Evolutionary conservation across 176 grass and related monocot species (phyloP), one percentile per base, ranked within the genome.

Genomic region (Oryza glaberrima): DNA sequence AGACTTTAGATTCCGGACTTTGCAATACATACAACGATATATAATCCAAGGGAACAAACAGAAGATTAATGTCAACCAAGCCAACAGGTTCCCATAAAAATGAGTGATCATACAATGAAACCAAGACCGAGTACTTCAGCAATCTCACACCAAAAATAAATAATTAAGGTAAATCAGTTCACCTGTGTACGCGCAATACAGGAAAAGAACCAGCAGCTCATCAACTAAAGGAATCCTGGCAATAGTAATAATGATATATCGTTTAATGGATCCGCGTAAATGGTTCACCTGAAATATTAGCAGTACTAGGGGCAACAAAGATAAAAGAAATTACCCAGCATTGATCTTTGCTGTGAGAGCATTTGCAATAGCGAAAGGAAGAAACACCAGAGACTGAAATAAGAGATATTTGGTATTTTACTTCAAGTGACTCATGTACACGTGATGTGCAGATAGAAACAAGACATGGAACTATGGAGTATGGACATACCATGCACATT

Each of bases 351-450:
- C 91, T 51, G 88, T 94, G 36, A 99, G 89, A 87, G 93, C 93
- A 94, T 99, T 99, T 10, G 93, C 96, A 73, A 94, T 86, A n/a
- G 91, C 88, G 51, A 99, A 90, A 32, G 90, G 90, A 83, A 96
- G 91, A 88, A 93, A 94, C 66, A 96, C 75, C 52, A 99, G 84
- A 81, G 96, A 92, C 96, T 96, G 93, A 75, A 83, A 79, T 43
- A 67, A 47, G 14, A 73, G 77, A 35, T 83, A 69, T 76, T 79
- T 74, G 44, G 35, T 69, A 41, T 70, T 74, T 75, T 48, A 81
- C 20, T 82, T 52, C 58, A 78, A 58, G 54, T 19, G 5, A 36
- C 13, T 65, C 71, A 32, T 80, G 66, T 63, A 63, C 68, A 79
- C 17, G 67, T 56, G 70, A 78, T 65, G 16, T 67, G 43, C 44